Conservation (phyloP, 257 asterid species). For the Avicennia marina region DNA sequence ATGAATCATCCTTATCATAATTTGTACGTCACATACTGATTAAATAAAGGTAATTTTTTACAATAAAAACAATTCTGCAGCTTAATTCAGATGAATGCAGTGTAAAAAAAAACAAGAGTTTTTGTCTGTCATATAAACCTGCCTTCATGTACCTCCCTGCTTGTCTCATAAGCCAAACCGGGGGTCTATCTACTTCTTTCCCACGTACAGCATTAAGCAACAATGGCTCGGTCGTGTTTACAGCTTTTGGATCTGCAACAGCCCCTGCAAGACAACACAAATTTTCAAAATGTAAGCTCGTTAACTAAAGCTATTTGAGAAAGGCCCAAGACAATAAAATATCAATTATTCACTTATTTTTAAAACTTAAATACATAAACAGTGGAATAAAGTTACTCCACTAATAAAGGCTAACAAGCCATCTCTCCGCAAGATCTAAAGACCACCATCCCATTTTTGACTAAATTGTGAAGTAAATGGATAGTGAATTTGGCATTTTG, state of each 20-base stretch:
- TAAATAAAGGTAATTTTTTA: no score
- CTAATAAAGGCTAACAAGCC: no score
- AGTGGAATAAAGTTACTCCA: no score
- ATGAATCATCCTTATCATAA: no score
- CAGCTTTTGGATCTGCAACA: constrained; percentile 78
- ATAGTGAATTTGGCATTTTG: no score
- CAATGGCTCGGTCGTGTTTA: constrained; percentile 73
- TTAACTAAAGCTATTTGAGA: not conserved
- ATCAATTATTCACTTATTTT: no score
- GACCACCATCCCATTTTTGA: no score
- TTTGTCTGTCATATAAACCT: constrained; percentile 63
- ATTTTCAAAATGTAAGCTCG: constrained; percentile 7
- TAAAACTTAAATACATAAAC: no score
- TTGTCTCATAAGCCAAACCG: constrained; percentile 99
- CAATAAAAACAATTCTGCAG: not conserved
- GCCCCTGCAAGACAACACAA: constrained; percentile 44
- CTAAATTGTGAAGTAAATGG: no score
- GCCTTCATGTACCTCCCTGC: constrained; percentile 99
- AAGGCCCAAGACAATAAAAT: not conserved
- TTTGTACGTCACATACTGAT: no score
- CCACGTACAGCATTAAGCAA: constrained; percentile 86
- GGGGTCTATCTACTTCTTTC: constrained; percentile 92
- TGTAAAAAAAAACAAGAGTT: not conserved
- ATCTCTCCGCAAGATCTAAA: no score
- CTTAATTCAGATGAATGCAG: not conserved